Conservation (phyloP, 2,329 filamentous ascomycete genomes). For the Fusarium agapanthi region DNA sequence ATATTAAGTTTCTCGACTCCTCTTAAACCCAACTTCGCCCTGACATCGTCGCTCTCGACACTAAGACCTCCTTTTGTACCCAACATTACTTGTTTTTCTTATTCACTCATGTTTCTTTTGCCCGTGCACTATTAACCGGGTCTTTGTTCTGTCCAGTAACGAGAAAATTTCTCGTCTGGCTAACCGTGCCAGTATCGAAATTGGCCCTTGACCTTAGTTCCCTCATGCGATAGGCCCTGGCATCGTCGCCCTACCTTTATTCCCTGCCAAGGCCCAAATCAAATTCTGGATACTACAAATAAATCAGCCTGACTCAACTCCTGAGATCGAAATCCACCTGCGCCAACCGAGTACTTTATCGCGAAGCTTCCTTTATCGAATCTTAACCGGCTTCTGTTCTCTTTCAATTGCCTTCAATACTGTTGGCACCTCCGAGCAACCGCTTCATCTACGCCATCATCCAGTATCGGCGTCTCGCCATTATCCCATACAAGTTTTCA, state of each 20-base stretch:
- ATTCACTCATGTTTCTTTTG: neutral
- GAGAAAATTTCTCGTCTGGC: conserved; percentile 23
- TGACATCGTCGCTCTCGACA: conserved; percentile 29
- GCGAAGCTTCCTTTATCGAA: conserved; percentile 5
- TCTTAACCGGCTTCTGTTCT: neutral
- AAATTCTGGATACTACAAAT: conserved; percentile 28
- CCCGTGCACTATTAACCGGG: conserved; percentile 15
- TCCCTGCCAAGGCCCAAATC: conserved; percentile 32
- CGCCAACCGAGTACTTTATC: conserved; percentile 1
- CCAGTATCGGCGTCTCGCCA: conserved; percentile 35
- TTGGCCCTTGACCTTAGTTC: conserved; percentile 30
- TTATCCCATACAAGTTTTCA: conserved; percentile 69
- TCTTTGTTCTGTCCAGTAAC: conserved; percentile 5
- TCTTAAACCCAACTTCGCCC: conserved; percentile 33
- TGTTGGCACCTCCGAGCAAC: conserved; percentile 4
- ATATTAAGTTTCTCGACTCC: conserved; percentile 28
- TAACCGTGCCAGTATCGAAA: conserved; percentile 28
- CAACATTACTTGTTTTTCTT: neutral
- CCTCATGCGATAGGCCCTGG: conserved; percentile 27
- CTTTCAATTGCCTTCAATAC: conserved; percentile 3
- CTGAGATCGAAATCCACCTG: conserved; percentile 18
- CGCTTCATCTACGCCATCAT: conserved; percentile 6
- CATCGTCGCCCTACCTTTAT: conserved; percentile 24
- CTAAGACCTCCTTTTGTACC: conserved; percentile 16
- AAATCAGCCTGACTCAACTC: conserved; percentile 24